Evolutionary conservation across 2,329 filamentous ascomycete genomes (phyloP).

Genomic region (Zymoseptoria brevis): DNA sequence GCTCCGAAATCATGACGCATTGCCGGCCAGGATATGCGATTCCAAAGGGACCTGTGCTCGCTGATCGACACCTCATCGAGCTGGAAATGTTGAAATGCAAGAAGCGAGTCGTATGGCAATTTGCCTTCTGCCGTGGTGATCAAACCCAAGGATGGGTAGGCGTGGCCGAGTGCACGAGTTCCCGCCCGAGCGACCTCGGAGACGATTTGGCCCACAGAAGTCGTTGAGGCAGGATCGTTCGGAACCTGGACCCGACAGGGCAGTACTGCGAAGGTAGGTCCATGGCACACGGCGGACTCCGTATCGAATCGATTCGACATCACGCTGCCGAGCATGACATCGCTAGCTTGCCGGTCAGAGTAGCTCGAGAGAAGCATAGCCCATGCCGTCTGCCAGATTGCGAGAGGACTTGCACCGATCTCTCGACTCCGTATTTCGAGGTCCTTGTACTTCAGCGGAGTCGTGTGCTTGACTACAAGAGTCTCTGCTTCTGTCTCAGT

Average conservation of each 20-base stretch:
- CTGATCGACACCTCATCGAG: not conserved
- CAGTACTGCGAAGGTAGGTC: conserved; percentile 23
- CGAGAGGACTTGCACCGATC: conserved; percentile 6
- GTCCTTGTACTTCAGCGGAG: not conserved
- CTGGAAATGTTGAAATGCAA: conserved; percentile 12
- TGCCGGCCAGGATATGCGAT: conserved; percentile 26
- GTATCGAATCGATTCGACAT: conserved; percentile 60
- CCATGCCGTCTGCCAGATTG: conserved; percentile 10
- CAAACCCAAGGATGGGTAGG: conserved; percentile 7
- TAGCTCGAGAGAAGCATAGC: conserved; percentile 5
- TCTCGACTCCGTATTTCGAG: not conserved
- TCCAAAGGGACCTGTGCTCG: conserved; percentile 4
- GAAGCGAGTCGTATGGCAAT: conserved; percentile 11
- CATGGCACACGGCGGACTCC: conserved; percentile 28
- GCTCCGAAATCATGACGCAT: conserved; percentile 19
- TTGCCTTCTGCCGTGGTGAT: conserved; percentile 9
- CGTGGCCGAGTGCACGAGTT: conserved; percentile 1
- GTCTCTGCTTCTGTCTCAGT: not conserved
- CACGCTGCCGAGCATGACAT: conserved; percentile 67
- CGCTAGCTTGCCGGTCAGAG: conserved; percentile 32
- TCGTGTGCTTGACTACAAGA: not conserved
- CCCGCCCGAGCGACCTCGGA: conserved; percentile 15
- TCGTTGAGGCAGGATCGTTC: not conserved
- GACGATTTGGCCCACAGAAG: conserved; percentile 3
- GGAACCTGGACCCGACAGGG: conserved; percentile 7